Base-by-base conservation (phyloP, 164 flowering plant genomes). In the Annona cherimola region DNA sequence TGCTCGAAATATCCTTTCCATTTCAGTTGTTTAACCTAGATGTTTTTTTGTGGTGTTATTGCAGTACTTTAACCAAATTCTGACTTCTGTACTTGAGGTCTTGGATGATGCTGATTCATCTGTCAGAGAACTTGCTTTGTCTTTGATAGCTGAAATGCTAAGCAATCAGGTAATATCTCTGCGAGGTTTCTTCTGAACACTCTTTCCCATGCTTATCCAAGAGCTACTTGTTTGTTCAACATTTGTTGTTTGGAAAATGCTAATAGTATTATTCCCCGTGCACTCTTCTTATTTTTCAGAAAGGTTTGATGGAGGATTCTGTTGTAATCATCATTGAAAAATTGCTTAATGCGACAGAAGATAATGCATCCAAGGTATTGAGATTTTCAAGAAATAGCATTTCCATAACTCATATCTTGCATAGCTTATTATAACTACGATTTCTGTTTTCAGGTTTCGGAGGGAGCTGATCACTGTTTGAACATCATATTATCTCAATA, bases 21-120 rank as follows among this genome's bases (percentile, higher is more conserved):
- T 26, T 26, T 26, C 35, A 26, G 35, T 26, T 26, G 35, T 26
- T 26, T 26, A 26, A 26, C 35, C 35, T 12, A 50, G 9, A 50
- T 8, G 20, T 11, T 41, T 11, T 63, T 4, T 44, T 42, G 12
- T 64, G 45, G 18, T 5, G n/a, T 35, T 55, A 73, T 62, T 82
- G 85, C 95, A 96, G 99, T 96, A 91, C 83, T 96, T 96, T 83
- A 96, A 96, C 79, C 99, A 96, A 81, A 91, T 96, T 68, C 78
- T 96, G 76, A 96, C 93, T 4, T 89, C 83, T 73, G 91, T 87
- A 41, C 95, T 96, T 68, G 99, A 96, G 82, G 90, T 89, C 59
- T 74, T 96, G 85, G 98, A 96, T 77, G 96, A 93, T 80, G 76
- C 91, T 63, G 98, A 93, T 79, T 83, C 92, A 65, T 86, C 91